phyloP scores from a whole-genome alignment of 495 filamentous ascomycete genomes.

The Lepidopterella palustris region DNA sequence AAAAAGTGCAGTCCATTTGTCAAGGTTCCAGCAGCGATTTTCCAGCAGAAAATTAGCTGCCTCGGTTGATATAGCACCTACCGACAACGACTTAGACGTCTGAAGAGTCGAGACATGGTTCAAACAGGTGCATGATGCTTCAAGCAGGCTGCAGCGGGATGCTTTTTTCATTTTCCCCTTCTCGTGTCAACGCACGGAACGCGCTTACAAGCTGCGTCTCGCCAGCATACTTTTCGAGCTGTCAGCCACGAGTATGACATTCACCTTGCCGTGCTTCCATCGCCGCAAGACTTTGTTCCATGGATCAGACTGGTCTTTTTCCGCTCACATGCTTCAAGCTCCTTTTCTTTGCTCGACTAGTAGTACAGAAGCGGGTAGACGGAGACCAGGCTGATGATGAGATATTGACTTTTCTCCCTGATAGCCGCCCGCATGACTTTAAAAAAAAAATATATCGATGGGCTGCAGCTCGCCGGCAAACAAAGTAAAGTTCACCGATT shows the following conservation, averaged over 20 bases:
- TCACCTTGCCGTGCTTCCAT: neutral
- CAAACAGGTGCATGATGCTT: conserved; percentile 1
- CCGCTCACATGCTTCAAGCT: neutral
- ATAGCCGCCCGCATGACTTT: conserved; percentile 13
- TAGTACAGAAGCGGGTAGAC: neutral
- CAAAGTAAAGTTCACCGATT: conserved; percentile 11
- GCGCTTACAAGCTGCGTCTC: neutral
- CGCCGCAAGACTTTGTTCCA: neutral
- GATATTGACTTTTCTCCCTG: conserved; percentile 4
- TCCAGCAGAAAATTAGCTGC: neutral
- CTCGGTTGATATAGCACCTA: neutral
- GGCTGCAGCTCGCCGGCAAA: conserved; percentile 16
- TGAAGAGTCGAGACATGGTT: conserved; percentile 1
- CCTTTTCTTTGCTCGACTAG: neutral
- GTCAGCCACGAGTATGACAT: conserved; percentile 1
- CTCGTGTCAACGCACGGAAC: conserved; percentile 3
- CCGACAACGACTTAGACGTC: neutral
- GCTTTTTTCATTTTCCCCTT: neutral
- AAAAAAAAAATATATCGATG: conserved; percentile 15
- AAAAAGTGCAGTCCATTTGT: neutral
- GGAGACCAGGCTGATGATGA: neutral
- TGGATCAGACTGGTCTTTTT: neutral
- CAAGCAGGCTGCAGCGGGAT: neutral
- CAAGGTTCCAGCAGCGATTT: neutral
- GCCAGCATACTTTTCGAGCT: neutral